Percentiles rank a stretch among this genome's conserved stretches.
phyloP scores from a whole-genome alignment of 2,329 filamentous ascomycete species.

The Colletotrichum noveboracense region DNA sequence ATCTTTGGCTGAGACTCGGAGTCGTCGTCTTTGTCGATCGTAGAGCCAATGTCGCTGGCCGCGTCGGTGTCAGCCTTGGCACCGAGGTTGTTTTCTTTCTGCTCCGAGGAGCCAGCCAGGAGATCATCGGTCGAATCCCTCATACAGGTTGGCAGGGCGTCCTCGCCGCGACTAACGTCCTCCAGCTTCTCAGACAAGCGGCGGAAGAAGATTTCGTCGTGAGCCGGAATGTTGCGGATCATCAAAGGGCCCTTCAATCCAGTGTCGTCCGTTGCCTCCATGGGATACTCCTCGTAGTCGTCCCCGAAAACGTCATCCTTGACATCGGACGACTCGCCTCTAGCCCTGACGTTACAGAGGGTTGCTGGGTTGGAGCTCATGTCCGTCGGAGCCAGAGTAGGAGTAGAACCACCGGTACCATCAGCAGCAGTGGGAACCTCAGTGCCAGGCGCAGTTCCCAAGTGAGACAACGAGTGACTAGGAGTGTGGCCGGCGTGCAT shows the following conservation, averaged over 20 bases:
- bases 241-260: constrained; percentile 58
- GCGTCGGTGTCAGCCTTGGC: constrained; percentile 10
- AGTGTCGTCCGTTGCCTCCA: constrained; percentile 49
- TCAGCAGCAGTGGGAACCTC: constrained; percentile 41
- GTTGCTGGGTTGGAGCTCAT: constrained; percentile 15
- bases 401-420: constrained; percentile 45
- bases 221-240: constrained; percentile 59
- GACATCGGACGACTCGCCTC: constrained; percentile 13
- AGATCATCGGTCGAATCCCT: constrained; percentile 36
- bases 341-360: constrained; percentile 11
- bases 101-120: constrained; percentile 2
- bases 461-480: constrained; percentile 60
- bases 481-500: constrained; percentile 70
- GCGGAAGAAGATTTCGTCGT: constrained; percentile 60
- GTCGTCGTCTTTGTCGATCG: constrained; percentile 27
- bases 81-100: constrained; percentile 8
- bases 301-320: constrained; percentile 5
- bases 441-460: constrained; percentile 50
- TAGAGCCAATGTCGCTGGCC: constrained; percentile 14
- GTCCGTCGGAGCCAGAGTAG: constrained; percentile 29
- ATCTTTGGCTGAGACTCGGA: constrained; percentile 28
- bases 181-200: constrained; percentile 57
- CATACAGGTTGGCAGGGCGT: constrained; percentile 51
- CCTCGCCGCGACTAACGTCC: constrained; percentile 50
- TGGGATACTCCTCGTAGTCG: constrained; percentile 27